Evolutionary conservation across 768 basidiomycete genomes (phyloP), one percentile per base, ranked within the genome.

Genomic region (Termitomyces sp.): DNA sequence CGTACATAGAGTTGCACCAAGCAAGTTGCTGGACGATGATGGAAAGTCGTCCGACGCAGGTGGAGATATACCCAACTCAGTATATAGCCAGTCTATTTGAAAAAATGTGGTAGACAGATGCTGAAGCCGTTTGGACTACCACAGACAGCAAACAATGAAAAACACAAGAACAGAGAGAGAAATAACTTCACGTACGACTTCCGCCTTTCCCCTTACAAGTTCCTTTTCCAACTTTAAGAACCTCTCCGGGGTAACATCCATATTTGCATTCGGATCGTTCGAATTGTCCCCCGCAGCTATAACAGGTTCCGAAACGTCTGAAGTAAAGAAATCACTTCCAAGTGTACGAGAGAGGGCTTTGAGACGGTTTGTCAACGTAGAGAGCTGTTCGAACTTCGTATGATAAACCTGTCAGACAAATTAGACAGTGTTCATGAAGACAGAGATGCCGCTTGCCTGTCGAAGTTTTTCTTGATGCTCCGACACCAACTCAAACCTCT

Each of bases 171-270:
- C 18, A 28, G 44, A 16, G 16, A 24, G 11, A n/a, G 44, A 54
- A 49, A 51, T 42, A 13, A 32, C 44, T 55, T 4, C 22, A 79
- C 90, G 68, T 67, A 93, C 90, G 57, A 93, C 82, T 83, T 96
- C 94, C n/a, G 84, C 83, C 73, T 94, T 94, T 12, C 91, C 92
- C 57, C 89, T 80, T 11, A 91, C 87, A 18, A 94, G 81, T 68
- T 95, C 92, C 70, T 91, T 89, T 78, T 95, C 92, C 6, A 96
- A 77, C 66, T 79, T 88, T 50, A 85, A 80, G 69, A 96, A 92
- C 13, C 90, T 83, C 65, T 94, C 92, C 0, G 90, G 88, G 12
- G 87, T 88, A 16, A 94, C 90, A 66, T 95, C 90, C 24, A 83
- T 79, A 67, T 84, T 80, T 6, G 81, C 76, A 36, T 75, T 72